phyloP scores from a whole-genome alignment of 108 stramenopile species.

The Stephanodiscus minutulus region DNA sequence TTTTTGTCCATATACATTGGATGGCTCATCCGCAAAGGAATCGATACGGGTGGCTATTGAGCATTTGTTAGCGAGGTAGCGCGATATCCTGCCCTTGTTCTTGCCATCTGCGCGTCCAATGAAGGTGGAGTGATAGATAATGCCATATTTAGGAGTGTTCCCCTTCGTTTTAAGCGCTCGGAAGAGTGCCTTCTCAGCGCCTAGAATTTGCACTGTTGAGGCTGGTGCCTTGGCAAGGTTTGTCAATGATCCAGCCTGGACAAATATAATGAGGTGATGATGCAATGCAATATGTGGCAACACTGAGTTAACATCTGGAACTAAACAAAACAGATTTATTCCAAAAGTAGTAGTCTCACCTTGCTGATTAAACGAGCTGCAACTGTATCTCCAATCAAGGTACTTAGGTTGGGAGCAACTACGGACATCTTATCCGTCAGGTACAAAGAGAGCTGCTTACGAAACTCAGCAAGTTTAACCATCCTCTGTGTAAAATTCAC shows the following conservation, averaged over 20 bases:
- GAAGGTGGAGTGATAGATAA: conserved; percentile 98
- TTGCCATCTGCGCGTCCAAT: conserved; percentile 99
- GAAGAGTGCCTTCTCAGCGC: conserved; percentile 99
- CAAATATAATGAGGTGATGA: neutral
- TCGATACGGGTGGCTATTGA: conserved; percentile 99
- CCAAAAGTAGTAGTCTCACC: conserved; percentile 56
- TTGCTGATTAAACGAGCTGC: conserved; percentile 98
- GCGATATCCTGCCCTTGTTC: conserved; percentile 99
- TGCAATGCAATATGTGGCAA: conserved; percentile 2
- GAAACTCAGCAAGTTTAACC: conserved; percentile 96
- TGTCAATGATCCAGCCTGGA: conserved; percentile 92
- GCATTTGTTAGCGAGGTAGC: conserved; percentile 99
- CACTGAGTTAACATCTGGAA: conserved; percentile 3
- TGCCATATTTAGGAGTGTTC: conserved; percentile 99
- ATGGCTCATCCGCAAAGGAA: conserved; percentile 95
- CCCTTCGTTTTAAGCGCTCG: conserved; percentile 99
- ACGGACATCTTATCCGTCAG: conserved; percentile 95
- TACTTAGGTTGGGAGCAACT: conserved; percentile 97
- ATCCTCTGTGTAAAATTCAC: conserved; percentile 96
- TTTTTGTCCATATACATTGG: conserved; percentile 93
- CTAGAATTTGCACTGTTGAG: conserved; percentile 98
- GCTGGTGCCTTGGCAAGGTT: conserved; percentile 99
- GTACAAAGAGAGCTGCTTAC: conserved; percentile 91
- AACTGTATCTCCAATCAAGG: conserved; percentile 98
- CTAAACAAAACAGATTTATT: neutral